Conservation (phyloP, 2,329 filamentous ascomycete species). For the Tympanopsis confertula region DNA sequence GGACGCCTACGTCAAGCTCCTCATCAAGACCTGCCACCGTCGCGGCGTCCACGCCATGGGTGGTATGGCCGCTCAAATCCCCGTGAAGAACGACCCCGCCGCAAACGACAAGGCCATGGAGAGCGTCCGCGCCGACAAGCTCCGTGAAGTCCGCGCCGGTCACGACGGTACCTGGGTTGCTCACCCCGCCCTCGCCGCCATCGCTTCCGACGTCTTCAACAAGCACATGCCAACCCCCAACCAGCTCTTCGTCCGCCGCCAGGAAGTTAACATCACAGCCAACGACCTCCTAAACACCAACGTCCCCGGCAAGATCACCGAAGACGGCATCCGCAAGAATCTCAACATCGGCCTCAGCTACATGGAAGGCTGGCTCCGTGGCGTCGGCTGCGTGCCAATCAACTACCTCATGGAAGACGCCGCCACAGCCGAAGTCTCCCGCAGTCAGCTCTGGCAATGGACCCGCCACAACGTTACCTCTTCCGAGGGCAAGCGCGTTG, state of each 20-base stretch:
- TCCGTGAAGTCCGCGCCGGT: constrained; percentile 86
- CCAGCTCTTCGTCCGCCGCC: constrained; percentile 80
- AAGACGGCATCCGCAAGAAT: constrained; percentile 94
- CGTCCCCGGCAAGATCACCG: constrained; percentile 80
- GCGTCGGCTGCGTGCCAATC: constrained; percentile 90
- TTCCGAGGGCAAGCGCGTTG: constrained; percentile 79
- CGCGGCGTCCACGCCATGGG: constrained; percentile 96
- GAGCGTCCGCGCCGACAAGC: constrained; percentile 83
- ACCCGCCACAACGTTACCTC: constrained; percentile 63
- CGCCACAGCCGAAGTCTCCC: constrained; percentile 88
- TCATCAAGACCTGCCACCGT: constrained; percentile 96
- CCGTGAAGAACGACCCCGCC: constrained; percentile 84
- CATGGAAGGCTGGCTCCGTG: constrained; percentile 97
- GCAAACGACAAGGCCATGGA: constrained; percentile 95
- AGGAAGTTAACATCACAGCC: constrained; percentile 74
- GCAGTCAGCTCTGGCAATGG: constrained; percentile 97
- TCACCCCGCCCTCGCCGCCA: constrained; percentile 79
- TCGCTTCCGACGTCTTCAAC: constrained; percentile 91
- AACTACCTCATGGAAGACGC: constrained; percentile 98
- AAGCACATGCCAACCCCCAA: constrained; percentile 97
- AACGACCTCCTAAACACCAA: constrained; percentile 98
- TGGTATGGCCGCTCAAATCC: constrained; percentile 97
- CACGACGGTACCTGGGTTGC: constrained; percentile 97
- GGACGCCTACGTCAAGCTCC: constrained; percentile 89
- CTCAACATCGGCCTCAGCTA: constrained; percentile 91